Conservation (phyloP, 2,329 filamentous ascomycete species). For the Pestalotiopsis sp. region DNA sequence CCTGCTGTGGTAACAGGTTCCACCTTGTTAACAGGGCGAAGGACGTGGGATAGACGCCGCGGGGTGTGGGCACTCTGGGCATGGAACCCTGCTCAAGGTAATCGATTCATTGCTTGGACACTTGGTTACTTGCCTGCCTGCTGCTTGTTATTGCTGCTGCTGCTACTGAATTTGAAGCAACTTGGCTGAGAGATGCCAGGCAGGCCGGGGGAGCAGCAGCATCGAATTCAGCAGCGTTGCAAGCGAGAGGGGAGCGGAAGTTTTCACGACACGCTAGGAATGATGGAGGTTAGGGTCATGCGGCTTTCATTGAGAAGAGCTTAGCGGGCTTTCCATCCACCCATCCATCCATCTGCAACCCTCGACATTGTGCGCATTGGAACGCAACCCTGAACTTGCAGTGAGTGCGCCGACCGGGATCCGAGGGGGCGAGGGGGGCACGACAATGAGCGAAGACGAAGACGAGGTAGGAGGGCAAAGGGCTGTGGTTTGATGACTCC, state of each 20-base stretch:
- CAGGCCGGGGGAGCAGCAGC: too few species aligned
- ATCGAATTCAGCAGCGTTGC: background rate
- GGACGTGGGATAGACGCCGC: background rate
- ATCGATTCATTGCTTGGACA: background rate
- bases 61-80: background rate
- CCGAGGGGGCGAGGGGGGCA: background rate
- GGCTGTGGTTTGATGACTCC: background rate
- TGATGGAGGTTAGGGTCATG: slow-evolving; percentile 5
- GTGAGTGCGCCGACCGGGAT: background rate
- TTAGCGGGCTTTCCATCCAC: slow-evolving; percentile 2
- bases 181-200: too few species aligned
- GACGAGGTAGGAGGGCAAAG: background rate
- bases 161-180: too few species aligned
- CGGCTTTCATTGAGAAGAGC: background rate
- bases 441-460: background rate
- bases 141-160: background rate
- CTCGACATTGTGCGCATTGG: slow-evolving; percentile 1
- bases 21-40: background rate
- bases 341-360: slow-evolving; percentile 8
- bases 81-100: background rate
- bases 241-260: slow-evolving; percentile 10
- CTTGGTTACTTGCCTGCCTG: background rate
- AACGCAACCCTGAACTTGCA: background rate
- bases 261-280: slow-evolving; percentile 4
- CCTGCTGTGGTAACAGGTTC: background rate